Percentiles rank a stretch among this genome's conserved stretches.
These are phyloP conservation scores for Euphorbia lathyris DNA, from an alignment of 345 rosid species.

Conservation along the genomic window DNA sequence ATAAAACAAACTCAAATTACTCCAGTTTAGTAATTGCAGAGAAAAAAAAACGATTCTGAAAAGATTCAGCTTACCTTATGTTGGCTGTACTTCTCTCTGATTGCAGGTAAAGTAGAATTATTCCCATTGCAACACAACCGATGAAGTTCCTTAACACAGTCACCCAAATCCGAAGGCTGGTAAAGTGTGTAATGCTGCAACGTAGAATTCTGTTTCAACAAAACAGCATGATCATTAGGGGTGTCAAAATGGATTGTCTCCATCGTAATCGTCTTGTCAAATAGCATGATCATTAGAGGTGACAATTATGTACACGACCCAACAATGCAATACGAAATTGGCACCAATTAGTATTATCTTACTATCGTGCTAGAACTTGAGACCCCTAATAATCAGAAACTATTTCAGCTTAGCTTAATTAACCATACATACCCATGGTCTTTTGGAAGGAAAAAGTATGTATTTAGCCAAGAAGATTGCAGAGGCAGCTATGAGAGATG, in stretches of 20 bases:
- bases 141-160: constrained; percentile 71
- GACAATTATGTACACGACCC: no score
- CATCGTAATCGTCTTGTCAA: no score
- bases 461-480: constrained; percentile 79
- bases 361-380: no score
- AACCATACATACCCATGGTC: constrained; percentile 69
- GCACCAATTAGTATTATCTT: no score
- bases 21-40: background rate
- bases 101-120: constrained; percentile 56
- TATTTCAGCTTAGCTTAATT: background rate
- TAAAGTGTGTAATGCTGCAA: constrained; percentile 85
- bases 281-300: no score
- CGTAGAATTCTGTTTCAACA: constrained; percentile 54
- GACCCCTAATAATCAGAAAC: no score
- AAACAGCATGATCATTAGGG: background rate
- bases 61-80: constrained; percentile 55
- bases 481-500: constrained; percentile 85
- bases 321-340: no score
- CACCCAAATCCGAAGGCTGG: constrained; percentile 55
- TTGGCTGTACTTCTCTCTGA: constrained; percentile 84
- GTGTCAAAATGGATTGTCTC: no score
- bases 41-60: background rate
- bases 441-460: constrained; percentile 62
- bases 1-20: background rate
- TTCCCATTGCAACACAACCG: constrained; percentile 48